These are phyloP conservation scores for Penicillium maclennaniae DNA, from an alignment of 495 filamentous ascomycete species.

Conservation along the genomic window DNA sequence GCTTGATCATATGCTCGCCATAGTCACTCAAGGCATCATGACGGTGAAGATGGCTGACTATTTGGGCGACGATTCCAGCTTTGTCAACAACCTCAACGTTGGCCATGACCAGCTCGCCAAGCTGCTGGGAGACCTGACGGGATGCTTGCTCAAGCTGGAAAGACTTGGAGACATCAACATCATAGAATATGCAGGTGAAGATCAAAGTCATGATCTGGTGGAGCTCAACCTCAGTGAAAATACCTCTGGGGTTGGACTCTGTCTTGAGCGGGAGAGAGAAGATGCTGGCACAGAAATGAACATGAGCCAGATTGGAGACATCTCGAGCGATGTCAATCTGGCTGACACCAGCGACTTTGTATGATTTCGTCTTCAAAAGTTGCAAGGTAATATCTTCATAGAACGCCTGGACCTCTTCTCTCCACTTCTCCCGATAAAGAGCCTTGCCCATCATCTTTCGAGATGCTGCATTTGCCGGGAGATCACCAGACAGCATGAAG, in stretches of 20 bases:
- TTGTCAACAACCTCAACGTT: conserved; percentile 59
- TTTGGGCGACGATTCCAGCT: conserved; percentile 44
- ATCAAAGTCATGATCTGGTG: conserved; percentile 57
- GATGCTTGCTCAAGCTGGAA: conserved; percentile 58
- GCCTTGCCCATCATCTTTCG: conserved; percentile 45
- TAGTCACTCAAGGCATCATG: conserved; percentile 54
- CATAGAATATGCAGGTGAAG: conserved; percentile 62
- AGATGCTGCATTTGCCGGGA: conserved; percentile 40
- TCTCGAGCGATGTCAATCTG: conserved; percentile 64
- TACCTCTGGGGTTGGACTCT: conserved; percentile 52
- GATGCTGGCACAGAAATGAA: conserved; percentile 57
- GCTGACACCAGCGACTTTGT: conserved; percentile 48
- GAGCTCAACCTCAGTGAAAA: conserved; percentile 56
- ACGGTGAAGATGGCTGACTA: conserved; percentile 41
- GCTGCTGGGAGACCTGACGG: conserved; percentile 50
- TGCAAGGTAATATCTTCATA: conserved; percentile 51
- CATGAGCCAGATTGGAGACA: conserved; percentile 57
- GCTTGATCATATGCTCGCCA: conserved; percentile 67
- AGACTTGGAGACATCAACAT: conserved; percentile 59
- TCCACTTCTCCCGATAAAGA: conserved; percentile 50
- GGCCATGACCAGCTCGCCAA: conserved; percentile 56
- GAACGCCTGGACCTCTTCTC: conserved; percentile 47
- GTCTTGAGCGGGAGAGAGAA: conserved; percentile 63
- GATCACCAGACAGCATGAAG: conserved; percentile 55
- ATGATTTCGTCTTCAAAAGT: conserved; percentile 47